Percentiles rank a stretch among this genome's conserved stretches.
Evolutionary conservation across 148 eudicot species (phyloP).

Genomic region (Rhododendron mucronatum): DNA sequence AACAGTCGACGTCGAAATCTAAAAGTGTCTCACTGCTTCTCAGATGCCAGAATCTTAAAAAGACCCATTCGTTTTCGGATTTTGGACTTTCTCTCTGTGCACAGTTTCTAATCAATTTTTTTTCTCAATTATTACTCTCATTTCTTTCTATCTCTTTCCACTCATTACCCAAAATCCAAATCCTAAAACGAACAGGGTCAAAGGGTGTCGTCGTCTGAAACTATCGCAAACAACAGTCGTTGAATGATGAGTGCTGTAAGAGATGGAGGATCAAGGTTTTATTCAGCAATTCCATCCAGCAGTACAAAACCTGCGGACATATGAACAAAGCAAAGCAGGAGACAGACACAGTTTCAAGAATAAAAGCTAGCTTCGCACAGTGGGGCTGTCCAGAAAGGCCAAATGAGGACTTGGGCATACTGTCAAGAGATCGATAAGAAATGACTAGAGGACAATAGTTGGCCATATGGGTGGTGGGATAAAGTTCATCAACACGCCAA

Average conservation of each 20-base stretch:
- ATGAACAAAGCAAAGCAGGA: no score
- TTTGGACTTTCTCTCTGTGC: no score
- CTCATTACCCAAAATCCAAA: no score
- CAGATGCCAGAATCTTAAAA: no score
- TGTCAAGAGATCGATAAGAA: not conserved
- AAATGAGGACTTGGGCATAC: not conserved
- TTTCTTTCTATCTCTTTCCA: no score
- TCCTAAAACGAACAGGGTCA: no score
- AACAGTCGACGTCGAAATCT: not conserved
- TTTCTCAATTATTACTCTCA: no score
- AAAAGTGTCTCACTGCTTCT: no score
- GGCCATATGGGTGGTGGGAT: conserved; percentile 7
- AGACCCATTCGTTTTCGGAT: no score
- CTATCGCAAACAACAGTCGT: no score
- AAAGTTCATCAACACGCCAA: not conserved
- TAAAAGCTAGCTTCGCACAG: not conserved
- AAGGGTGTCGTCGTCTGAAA: no score
- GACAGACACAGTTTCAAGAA: not conserved
- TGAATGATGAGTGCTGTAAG: not conserved
- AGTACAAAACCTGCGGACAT: not conserved
- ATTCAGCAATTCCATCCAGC: not conserved
- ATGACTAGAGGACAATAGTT: not conserved
- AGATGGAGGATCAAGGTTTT: not conserved
- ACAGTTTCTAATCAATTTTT: no score
- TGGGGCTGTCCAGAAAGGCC: not conserved